Conservation (phyloP, 345 rosid genomes). For the Punica granatum region DNA sequence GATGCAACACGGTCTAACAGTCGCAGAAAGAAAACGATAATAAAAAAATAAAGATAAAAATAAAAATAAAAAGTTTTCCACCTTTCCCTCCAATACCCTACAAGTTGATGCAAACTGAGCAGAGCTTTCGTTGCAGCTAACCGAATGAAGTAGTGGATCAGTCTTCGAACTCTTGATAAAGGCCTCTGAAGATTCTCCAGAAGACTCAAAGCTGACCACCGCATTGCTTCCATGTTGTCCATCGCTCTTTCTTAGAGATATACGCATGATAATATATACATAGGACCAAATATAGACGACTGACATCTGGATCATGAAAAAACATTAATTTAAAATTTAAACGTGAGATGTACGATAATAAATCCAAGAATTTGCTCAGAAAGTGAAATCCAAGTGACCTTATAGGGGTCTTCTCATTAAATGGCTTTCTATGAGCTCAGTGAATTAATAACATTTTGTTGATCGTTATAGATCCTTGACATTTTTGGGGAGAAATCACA, state of each 20-base stretch:
- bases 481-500: background rate
- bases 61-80: background rate
- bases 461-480: background rate
- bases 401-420: no score
- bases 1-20: no score
- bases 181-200: constrained; percentile 3
- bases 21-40: background rate
- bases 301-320: constrained; percentile 11
- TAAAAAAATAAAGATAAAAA: no score
- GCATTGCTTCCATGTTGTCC: background rate
- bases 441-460: no score
- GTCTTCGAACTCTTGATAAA: background rate
- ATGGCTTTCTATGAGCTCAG: no score
- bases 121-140: background rate
- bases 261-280: constrained; percentile 14
- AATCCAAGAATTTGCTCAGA: no score
- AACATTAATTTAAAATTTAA: no score
- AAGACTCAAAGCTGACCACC: constrained; percentile 3
- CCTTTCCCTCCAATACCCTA: background rate
- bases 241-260: constrained; percentile 3
- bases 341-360: no score
- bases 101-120: background rate
- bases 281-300: constrained; percentile 14
- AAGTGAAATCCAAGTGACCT: no score
- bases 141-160: background rate